A percentile compares a stretch with the other conserved stretches of the same genome.
Conservation (phyloP, 352 stramenopile species). For the Phytophthora multivora region DNA sequence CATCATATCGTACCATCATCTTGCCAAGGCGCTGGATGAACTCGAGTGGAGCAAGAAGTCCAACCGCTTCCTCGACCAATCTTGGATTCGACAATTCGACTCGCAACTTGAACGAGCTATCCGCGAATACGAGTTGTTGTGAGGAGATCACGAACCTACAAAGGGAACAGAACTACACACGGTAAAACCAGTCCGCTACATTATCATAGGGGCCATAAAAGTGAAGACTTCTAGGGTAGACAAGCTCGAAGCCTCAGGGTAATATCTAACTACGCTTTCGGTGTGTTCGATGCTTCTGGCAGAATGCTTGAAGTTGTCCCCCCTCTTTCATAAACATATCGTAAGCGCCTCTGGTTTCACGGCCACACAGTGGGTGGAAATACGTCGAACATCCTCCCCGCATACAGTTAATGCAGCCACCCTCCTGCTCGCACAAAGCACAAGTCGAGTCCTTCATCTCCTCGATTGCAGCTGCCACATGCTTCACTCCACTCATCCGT, state of each 20-base stretch:
- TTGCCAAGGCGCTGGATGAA: constrained; percentile 62
- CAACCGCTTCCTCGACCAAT: constrained; percentile 81
- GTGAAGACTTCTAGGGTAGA: constrained; percentile 38
- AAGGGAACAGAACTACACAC: constrained; percentile 13
- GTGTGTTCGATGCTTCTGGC: constrained; percentile 73
- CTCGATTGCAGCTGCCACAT: constrained; percentile 68
- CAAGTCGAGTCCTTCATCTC: constrained; percentile 71
- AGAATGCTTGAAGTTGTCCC: constrained; percentile 83
- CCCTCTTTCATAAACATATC: constrained; percentile 93
- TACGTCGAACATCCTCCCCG: constrained; percentile 64
- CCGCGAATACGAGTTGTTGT: constrained; percentile 76
- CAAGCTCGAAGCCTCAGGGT: constrained; percentile 26
- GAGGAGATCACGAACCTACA: constrained; percentile 7
- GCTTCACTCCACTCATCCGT: constrained; percentile 80
- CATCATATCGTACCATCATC: constrained; percentile 50
- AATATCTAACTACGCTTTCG: constrained; percentile 46
- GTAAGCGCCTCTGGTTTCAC: constrained; percentile 76
- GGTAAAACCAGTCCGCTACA: constrained; percentile 35
- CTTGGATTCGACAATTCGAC: constrained; percentile 83
- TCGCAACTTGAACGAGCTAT: constrained; percentile 74
- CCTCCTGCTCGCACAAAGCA: constrained; percentile 62
- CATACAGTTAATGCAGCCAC: constrained; percentile 88
- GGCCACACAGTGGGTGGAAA: constrained; percentile 87
- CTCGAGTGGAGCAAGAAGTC: constrained; percentile 69
- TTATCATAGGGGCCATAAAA: constrained; percentile 40